Conservation (phyloP, 768 basidiomycete species). For the Mycena alexandri region DNA sequence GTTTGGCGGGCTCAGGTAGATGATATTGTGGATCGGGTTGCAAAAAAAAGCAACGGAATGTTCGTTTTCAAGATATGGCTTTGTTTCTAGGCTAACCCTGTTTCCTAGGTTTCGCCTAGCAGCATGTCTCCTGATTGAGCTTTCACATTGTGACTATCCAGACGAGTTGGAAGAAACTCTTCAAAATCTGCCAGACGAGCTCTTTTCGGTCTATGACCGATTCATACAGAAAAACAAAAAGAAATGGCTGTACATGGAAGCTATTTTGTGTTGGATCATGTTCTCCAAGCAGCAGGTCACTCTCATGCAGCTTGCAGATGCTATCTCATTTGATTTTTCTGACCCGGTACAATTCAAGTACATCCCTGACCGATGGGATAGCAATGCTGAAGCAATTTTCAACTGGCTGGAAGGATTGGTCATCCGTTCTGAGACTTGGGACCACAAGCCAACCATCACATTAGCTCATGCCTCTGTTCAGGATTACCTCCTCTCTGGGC, state of each 20-base stretch:
- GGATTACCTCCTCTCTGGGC: background rate
- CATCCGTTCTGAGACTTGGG: background rate
- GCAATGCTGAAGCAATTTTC: background rate
- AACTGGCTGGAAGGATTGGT: background rate
- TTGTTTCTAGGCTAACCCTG: no score
- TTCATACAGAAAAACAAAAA: background rate
- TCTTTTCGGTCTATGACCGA: background rate
- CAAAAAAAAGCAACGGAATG: conserved; percentile 4
- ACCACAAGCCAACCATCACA: background rate
- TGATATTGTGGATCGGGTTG: background rate
- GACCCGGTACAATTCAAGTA: background rate
- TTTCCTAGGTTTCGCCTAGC: background rate
- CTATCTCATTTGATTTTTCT: background rate
- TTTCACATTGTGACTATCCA: background rate
- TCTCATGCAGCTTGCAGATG: background rate
- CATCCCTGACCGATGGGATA: background rate
- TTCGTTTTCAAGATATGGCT: background rate
- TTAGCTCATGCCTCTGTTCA: background rate
- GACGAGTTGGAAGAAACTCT: background rate
- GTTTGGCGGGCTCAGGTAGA: background rate
- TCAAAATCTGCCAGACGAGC: background rate
- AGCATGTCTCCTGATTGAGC: conserved; percentile 4
- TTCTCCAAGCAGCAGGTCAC: background rate
- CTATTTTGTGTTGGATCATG: background rate
- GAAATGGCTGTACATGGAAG: background rate